Base-by-base conservation (phyloP, 306 rosid species). In the Parietaria judaica region DNA sequence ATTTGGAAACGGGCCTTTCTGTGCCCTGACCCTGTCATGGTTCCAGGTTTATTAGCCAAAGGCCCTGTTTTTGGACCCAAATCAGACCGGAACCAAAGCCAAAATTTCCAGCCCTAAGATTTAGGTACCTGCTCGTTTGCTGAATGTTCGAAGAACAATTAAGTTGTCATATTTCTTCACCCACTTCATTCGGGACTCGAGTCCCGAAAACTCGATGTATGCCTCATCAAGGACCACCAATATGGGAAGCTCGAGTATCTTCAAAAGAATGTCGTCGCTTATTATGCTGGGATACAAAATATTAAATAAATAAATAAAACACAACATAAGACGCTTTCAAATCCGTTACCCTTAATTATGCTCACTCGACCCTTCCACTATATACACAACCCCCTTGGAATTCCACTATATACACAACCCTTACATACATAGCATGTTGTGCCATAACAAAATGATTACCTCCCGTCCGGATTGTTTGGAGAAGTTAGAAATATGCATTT, bases 381-480 rank as follows among this genome's bases (percentile, higher is more conserved):
- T 23, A 23, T 23, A 23, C 31, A 23, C 31, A 23, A 23, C 31
- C 31, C 31, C 31, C 31, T 23, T 23, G 31, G 31, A 23, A 23
- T 23, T 23, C 31, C 31, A 23, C 31, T 23, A 23, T 23, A 23
- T 23, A 23, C 31, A 23, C 31, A 23, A 23, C 31, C 31, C 31
- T 23, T 23, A 1, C 31, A n/a, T n/a, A n/a, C 45, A 41, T 5
- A 41, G 3, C 45, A 41, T 41, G 9, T 41, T 41, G 9, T 5
- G 7, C 45, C 45, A 41, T 41, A 23, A 23, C 31, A 23, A 41
- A 49, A 49, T 11, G 11, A 56, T 72, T 78, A 92, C 95, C 99
- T 92, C 72, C 99, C 99, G 74, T 92, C 96, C 37, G 99, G 96
- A 81, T 92, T 88, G 74, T 92, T 92, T n/a, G 99, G 96, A 66